These are phyloP conservation scores for Saturnispora silvae DNA, from an alignment of 805 yeast genomes.

Conservation along the genomic window DNA sequence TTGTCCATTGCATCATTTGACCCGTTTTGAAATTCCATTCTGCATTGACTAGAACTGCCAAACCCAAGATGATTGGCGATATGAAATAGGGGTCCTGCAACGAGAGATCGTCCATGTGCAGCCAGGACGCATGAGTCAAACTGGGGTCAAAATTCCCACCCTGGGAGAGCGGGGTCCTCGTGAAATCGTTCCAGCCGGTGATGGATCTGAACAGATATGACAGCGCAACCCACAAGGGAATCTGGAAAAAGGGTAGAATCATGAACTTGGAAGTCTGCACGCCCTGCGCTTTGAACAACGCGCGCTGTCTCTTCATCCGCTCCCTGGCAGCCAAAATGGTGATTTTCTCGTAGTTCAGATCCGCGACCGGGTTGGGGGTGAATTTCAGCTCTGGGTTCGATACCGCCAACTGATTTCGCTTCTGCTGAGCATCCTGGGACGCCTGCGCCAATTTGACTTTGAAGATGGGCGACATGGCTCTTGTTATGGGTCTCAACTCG, in stretches of 20 bases:
- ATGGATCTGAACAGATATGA: constrained; percentile 65
- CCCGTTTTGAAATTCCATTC: constrained; percentile 74
- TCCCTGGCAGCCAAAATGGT: constrained; percentile 66
- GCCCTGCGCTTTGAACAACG: constrained; percentile 50
- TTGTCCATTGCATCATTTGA: constrained; percentile 35
- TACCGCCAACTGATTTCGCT: constrained; percentile 14
- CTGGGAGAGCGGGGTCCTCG: constrained; percentile 7
- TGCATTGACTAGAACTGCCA: constrained; percentile 60
- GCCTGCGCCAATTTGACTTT: constrained; percentile 43
- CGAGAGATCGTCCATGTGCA: constrained; percentile 53
- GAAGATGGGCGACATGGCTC: constrained; percentile 68
- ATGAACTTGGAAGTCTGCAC: constrained; percentile 78
- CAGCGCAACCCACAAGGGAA: constrained; percentile 80
- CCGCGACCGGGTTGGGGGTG: constrained; percentile 25
- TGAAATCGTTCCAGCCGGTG: constrained; percentile 50
- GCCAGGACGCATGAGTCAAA: constrained; percentile 42
- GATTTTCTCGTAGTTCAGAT: constrained; percentile 69
- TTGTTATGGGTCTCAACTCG: constrained; percentile 55
- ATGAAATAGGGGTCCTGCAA: constrained; percentile 49
- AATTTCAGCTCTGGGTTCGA: constrained; percentile 13
- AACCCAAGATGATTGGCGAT: constrained; percentile 64
- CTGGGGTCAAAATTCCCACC: constrained; percentile 36
- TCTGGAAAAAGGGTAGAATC: constrained; percentile 66
- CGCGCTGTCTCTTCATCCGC: constrained; percentile 61
- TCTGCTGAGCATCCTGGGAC: constrained; percentile 28